These are phyloP conservation scores for Alternaria sp. DNA, from an alignment of 2,329 filamentous ascomycete genomes.

Conservation along the genomic window DNA sequence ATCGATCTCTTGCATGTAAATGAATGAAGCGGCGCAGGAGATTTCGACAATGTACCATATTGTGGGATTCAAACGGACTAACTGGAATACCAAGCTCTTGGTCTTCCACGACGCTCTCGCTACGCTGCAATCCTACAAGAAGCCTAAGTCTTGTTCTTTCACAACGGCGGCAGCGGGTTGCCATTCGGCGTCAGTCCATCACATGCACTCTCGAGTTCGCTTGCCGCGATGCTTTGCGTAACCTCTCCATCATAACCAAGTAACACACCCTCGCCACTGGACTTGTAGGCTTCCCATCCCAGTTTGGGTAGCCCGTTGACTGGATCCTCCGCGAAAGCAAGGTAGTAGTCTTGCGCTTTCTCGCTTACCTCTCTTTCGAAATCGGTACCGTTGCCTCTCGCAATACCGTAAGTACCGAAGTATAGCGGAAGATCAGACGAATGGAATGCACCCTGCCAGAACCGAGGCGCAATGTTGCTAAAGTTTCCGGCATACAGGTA, in stretches of 20 bases:
- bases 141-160: background rate
- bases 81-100: no score
- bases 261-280: constrained; percentile 29
- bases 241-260: constrained; percentile 26
- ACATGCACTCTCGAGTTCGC: constrained; percentile 28
- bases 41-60: background rate
- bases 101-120: background rate
- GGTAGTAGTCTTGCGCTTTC: constrained; percentile 47
- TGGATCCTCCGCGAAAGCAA: constrained; percentile 47
- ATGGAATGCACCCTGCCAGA: constrained; percentile 49
- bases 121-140: background rate
- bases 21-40: background rate
- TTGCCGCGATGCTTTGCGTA: constrained; percentile 25
- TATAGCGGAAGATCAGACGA: constrained; percentile 44
- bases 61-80: background rate
- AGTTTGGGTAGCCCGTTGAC: constrained; percentile 33
- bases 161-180: constrained; percentile 4
- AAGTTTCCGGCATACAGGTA: constrained; percentile 50
- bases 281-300: constrained; percentile 44
- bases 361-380: constrained; percentile 42
- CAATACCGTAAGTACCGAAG: constrained; percentile 45
- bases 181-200: constrained; percentile 11
- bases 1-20: background rate
- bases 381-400: constrained; percentile 29
- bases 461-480: constrained; percentile 41